phyloP scores from a whole-genome alignment of 1,139 yeast genomes.

The Saccharomycopsis hybrid region DNA sequence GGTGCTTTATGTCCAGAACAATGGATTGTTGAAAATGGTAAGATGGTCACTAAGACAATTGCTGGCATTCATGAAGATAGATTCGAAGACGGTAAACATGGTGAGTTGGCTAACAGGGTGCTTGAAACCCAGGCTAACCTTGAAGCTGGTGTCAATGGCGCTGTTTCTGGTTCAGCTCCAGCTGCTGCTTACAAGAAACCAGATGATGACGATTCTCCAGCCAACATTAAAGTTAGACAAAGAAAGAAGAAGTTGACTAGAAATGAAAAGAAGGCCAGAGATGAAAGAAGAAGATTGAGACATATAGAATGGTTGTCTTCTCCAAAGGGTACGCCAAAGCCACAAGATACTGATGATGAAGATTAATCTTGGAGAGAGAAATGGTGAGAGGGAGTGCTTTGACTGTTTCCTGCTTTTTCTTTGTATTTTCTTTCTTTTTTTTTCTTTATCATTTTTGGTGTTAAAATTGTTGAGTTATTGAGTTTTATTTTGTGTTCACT shows the following conservation, averaged over 20 bases:
- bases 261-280: slow-evolving; percentile 99
- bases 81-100: slow-evolving; percentile 96
- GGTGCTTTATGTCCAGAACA: slow-evolving; percentile 98
- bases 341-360: slow-evolving; percentile 89
- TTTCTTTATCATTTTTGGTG: too few species aligned
- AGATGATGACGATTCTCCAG: slow-evolving; percentile 86
- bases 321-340: slow-evolving; percentile 97
- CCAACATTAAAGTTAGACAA: slow-evolving; percentile 84
- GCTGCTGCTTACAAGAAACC: slow-evolving; percentile 62
- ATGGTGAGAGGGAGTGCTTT: too few species aligned
- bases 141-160: too few species aligned
- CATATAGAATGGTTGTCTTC: slow-evolving; percentile 91
- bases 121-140: slow-evolving; percentile 33
- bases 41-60: slow-evolving; percentile 78
- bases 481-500: too few species aligned
- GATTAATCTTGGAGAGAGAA: too few species aligned
- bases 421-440: too few species aligned
- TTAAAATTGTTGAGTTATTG: too few species aligned
- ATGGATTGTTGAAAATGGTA: slow-evolving; percentile 95
- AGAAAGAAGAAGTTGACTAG: slow-evolving; percentile 95
- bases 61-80: slow-evolving; percentile 98
- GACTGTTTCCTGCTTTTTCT: too few species aligned
- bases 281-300: slow-evolving; percentile 90
- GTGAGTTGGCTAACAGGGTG: slow-evolving; percentile 99
- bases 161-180: slow-evolving; percentile 32